Conservation (phyloP, 331 rosid species). For the Saraca asoca region DNA sequence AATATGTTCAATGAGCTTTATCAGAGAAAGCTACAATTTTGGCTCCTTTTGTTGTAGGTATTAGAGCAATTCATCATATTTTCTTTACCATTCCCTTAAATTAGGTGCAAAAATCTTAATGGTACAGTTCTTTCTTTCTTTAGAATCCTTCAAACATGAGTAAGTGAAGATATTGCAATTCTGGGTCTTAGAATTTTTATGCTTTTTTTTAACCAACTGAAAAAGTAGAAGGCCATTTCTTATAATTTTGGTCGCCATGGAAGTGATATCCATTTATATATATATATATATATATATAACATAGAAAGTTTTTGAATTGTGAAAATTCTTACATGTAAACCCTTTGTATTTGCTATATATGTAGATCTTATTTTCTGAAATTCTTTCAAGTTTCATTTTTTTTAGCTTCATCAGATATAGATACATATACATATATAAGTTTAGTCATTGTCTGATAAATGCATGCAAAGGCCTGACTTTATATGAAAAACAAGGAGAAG, state of each 20-base stretch:
- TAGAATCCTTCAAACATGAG: slow-evolving; percentile 1
- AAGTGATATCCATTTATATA: slow-evolving; percentile 18
- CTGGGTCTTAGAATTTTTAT: slow-evolving; percentile 21
- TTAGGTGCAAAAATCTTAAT: slow-evolving; percentile 16
- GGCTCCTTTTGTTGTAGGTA: slow-evolving; percentile 62
- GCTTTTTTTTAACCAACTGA: slow-evolving; percentile 6
- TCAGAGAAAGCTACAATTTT: slow-evolving; percentile 47
- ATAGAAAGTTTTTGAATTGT: slow-evolving; percentile 36
- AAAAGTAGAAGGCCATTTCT: background rate
- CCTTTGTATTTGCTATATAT: slow-evolving; percentile 2
- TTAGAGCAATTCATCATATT: slow-evolving; percentile 16
- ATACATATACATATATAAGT: too few species aligned
- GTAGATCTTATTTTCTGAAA: slow-evolving; percentile 21
- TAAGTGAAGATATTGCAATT: slow-evolving; percentile 23
- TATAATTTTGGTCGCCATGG: slow-evolving; percentile 15
- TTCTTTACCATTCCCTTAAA: slow-evolving; percentile 24
- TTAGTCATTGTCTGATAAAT: slow-evolving; percentile 22
- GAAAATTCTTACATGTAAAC: background rate
- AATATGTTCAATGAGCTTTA: slow-evolving; percentile 59
- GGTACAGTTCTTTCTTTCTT: slow-evolving; percentile 23
- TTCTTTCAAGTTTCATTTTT: too few species aligned
- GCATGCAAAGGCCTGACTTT: slow-evolving; percentile 26
- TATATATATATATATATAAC: too few species aligned
- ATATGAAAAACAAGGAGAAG: slow-evolving; percentile 43
- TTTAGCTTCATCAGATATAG: too few species aligned